These are phyloP conservation scores for Paecilomyces sp. DNA, from an alignment of 2,329 filamentous ascomycete species.

Conservation along the genomic window DNA sequence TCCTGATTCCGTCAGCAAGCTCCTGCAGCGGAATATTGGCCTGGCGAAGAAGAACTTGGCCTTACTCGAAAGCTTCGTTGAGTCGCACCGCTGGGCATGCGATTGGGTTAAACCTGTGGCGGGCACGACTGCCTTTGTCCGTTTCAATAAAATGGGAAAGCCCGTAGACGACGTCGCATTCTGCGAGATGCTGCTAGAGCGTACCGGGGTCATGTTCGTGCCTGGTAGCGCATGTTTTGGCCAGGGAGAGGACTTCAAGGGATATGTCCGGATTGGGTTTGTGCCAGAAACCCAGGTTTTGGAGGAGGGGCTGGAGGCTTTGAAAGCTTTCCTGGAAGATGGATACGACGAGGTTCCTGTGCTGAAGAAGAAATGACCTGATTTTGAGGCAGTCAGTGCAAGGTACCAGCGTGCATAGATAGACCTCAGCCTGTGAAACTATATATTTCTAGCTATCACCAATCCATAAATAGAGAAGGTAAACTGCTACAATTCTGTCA, in stretches of 20 bases:
- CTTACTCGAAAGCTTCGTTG: slow-evolving; percentile 60
- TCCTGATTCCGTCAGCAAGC: slow-evolving; percentile 53
- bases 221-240: slow-evolving; percentile 72
- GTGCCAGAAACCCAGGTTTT: slow-evolving; percentile 65
- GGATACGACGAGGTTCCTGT: slow-evolving; percentile 45
- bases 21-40: slow-evolving; percentile 57
- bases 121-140: slow-evolving; percentile 73
- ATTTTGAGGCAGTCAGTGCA: neutral
- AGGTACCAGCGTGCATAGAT: too few relatives aligned
- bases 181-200: slow-evolving; percentile 59
- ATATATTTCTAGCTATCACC: too few relatives aligned
- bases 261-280: slow-evolving; percentile 72
- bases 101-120: slow-evolving; percentile 68
- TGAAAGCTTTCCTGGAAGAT: slow-evolving; percentile 50
- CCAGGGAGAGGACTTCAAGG: slow-evolving; percentile 55
- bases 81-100: slow-evolving; percentile 56
- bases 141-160: slow-evolving; percentile 55
- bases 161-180: slow-evolving; percentile 67
- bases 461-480: too few relatives aligned
- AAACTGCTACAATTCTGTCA: too few relatives aligned
- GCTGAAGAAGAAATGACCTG: slow-evolving; percentile 11
- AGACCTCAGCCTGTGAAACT: too few relatives aligned
- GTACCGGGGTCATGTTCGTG: slow-evolving; percentile 65
- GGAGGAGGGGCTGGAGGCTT: slow-evolving; percentile 54
- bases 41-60: slow-evolving; percentile 62